Conservation (phyloP, 495 filamentous ascomycete species). For the Lophiotrema nucula region DNA sequence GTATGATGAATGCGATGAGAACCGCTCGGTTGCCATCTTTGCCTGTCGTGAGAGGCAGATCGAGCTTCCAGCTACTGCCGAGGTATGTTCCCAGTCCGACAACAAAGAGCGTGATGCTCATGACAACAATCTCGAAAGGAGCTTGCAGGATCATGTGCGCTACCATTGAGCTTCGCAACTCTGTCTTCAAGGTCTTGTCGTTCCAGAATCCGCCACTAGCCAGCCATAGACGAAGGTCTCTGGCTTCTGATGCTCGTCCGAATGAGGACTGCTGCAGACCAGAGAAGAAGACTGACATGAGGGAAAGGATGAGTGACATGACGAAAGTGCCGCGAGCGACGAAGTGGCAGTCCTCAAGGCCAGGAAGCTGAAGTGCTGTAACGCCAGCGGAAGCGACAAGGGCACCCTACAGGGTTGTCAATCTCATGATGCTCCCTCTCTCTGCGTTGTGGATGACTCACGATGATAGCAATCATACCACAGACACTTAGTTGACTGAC, state of each 20-base stretch:
- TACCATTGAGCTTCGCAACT: conserved; percentile 18
- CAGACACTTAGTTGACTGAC: conserved; percentile 16
- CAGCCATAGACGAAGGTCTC: conserved; percentile 17
- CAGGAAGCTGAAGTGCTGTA: conserved; percentile 23
- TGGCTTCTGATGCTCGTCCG: conserved; percentile 10
- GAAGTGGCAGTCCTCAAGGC: conserved; percentile 11
- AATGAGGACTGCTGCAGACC: conserved; percentile 24
- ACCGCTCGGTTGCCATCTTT: conserved; percentile 14
- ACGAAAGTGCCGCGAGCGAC: conserved; percentile 6
- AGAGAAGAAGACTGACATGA: conserved; percentile 21
- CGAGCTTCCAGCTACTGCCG: neutral
- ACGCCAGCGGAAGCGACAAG: conserved; percentile 13
- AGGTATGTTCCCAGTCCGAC: conserved; percentile 22
- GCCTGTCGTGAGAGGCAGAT: neutral
- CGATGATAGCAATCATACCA: conserved; percentile 23
- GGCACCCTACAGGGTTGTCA: conserved; percentile 12
- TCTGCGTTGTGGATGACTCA: neutral
- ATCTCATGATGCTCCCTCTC: neutral
- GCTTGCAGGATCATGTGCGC: conserved; percentile 22
- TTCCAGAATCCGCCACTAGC: conserved; percentile 2
- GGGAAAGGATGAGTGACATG: conserved; percentile 10
- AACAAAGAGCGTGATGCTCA: conserved; percentile 18
- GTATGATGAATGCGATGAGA: conserved; percentile 16
- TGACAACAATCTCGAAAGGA: conserved; percentile 25
- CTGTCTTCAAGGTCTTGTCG: neutral